Base-by-base conservation (phyloP, 371 early-diverging fungal genomes). In the Circinella umbellata region DNA sequence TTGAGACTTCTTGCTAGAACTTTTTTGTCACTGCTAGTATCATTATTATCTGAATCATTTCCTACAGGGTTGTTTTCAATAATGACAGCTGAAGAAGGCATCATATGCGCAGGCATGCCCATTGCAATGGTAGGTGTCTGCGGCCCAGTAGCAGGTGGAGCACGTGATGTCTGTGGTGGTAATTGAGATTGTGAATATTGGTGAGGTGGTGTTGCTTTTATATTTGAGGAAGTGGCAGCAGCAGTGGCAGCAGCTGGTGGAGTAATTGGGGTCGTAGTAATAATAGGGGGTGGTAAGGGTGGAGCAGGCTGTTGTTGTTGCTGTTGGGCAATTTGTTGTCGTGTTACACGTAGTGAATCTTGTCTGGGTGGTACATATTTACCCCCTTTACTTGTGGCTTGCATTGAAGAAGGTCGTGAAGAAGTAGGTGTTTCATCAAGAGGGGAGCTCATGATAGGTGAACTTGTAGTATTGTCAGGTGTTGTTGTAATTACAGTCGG, bases 61-160 rank as follows among this genome's bases (percentile, higher is more conserved):
- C 51, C 63, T 18, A 47, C 48, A 27, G 18, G 14, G 6, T 13
- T 15, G n/a, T 64, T 67, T 36, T 54, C 37, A n/a, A 69, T 47
- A 46, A 63, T 51, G 20, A 60, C 27, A n/a, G 68, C 68, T 4
- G 68, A 61, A 15, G 68, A 67, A 38, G 68, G 68, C 27, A 42
- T 42, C 42, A 67, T 42, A 49, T 67, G 68, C 14, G 54, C 61
- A 18, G 65, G 51, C 37, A 27, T 38, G 35, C 65, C 51, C 59
- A 70, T 70, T 51, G 70, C 70, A 53, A 70, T 70, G 1, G 70
- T 70, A 2, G 70, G 70, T 62, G 70, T 70, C 47, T 70, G 70
- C 3, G 70, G 70, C 5, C 66, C 70, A 6, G 70, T 66, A 11
- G 57, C 11, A 34, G 57, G 57, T 7, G 57, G 34, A 27, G 57